phyloP scores from a whole-genome alignment of 805 yeast species.

The Pichia gijzeniarum region DNA sequence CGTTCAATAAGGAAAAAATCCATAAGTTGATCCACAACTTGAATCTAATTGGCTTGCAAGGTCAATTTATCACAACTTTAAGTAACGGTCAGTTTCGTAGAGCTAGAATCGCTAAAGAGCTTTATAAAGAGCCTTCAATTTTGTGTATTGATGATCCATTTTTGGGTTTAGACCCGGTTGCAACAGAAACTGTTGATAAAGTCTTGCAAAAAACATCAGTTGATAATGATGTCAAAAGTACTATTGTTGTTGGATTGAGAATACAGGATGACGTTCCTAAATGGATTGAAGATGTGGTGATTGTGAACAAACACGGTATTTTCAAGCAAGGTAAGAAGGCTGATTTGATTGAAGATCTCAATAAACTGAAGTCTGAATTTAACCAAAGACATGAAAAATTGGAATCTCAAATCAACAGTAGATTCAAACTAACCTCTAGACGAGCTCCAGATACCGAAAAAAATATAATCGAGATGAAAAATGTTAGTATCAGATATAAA shows the following conservation, averaged over 20 bases:
- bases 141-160: slow-evolving; percentile 87
- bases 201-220: slow-evolving; percentile 34
- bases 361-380: slow-evolving; percentile 20
- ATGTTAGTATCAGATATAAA: slow-evolving; percentile 60
- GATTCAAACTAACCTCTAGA: slow-evolving; percentile 1
- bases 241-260: slow-evolving; percentile 69
- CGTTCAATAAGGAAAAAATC: slow-evolving; percentile 33
- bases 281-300: slow-evolving; percentile 73
- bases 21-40: slow-evolving; percentile 42
- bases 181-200: slow-evolving; percentile 52
- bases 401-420: slow-evolving; percentile 13
- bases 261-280: slow-evolving; percentile 68
- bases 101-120: slow-evolving; percentile 74
- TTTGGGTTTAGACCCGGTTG: slow-evolving; percentile 79
- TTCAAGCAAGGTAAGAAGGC: slow-evolving; percentile 40
- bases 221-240: slow-evolving; percentile 29
- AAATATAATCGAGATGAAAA: slow-evolving; percentile 44
- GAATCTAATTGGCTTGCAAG: slow-evolving; percentile 47
- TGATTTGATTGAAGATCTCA: slow-evolving; percentile 23
- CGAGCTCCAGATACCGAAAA: not conserved
- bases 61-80: slow-evolving; percentile 77
- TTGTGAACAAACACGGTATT: slow-evolving; percentile 53
- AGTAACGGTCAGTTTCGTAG: slow-evolving; percentile 94
- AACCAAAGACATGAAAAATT: slow-evolving; percentile 18
- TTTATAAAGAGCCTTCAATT: slow-evolving; percentile 58